Evolutionary conservation across 1,284 basidiomycete species (phyloP), one percentile per base, ranked within the genome.

Genomic region (Pseudozyma thailandica): DNA sequence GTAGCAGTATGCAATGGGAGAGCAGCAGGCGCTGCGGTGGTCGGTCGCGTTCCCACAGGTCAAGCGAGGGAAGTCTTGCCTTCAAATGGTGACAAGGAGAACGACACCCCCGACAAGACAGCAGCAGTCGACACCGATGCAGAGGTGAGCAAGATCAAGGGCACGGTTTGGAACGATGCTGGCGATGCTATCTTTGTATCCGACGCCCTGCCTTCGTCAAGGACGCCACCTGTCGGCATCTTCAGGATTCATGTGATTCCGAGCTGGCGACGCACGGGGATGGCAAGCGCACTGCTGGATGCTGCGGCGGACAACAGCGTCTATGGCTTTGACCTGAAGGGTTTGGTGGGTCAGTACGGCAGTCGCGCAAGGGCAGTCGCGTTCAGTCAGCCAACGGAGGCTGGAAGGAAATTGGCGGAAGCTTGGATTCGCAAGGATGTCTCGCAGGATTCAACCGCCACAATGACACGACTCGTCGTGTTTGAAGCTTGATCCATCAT

Each of bases 331-430:
- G 56, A 57, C 10, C 42, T 64, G 21, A 13, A 21, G 3, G 53
- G 50, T 0, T 51, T 74, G 15, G 39, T 57, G 42, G 30, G 23
- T 27, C 59, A 46, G 66, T 61, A 68, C 18, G 77, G 74, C 7
- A 56, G 65, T 15, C 49, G 70, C 23, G 73, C 74, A 18, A 57
- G 61, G 21, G 50, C 68, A 9, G 57, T 74, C 7, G 76, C 77
- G 1, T 80, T 80, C 62, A 75, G 73, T 42, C 78, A 80, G 48
- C 78, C 78, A 35, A 80, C 77, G n/a, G 68, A 73, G 45, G 69
- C 69, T 7, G 78, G 78, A 25, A 37, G 66, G 30, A 62, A 60
- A 35, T 35, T 80, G 26, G 78, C 78, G 1, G 63, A 74, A 52
- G 52, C 54, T 8, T 80, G 77, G 77, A 70, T 80, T 39, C 47